Conservation (phyloP, 2,329 filamentous ascomycete species). For the Nigrograna mackinnonii region DNA sequence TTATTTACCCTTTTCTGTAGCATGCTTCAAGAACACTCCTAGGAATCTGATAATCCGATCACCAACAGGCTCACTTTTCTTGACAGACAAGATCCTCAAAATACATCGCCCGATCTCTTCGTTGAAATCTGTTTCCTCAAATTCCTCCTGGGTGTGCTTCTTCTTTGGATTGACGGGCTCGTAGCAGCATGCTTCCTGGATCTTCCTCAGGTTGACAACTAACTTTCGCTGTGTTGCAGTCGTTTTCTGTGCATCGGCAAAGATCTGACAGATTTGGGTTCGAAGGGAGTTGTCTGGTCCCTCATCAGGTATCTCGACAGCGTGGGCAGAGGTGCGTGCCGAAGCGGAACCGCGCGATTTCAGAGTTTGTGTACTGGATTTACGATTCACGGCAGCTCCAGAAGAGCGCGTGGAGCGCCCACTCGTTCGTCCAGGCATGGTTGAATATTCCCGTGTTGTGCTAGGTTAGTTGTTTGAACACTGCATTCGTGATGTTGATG, state of each 20-base stretch:
- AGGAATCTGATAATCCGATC: constrained; percentile 86
- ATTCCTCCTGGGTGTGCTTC: constrained; percentile 61
- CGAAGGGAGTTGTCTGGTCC: constrained; percentile 72
- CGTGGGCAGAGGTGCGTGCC: constrained; percentile 43
- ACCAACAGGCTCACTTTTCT: constrained; percentile 87
- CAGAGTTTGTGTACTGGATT: constrained; percentile 43
- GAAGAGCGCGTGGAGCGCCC: constrained; percentile 44
- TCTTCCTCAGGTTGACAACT: constrained; percentile 82
- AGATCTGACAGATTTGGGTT: constrained; percentile 66
- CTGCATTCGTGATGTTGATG: constrained; percentile 1
- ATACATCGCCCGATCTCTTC: constrained; percentile 82
- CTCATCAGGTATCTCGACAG: constrained; percentile 67
- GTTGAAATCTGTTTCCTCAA: constrained; percentile 87
- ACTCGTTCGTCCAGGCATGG: constrained; percentile 53
- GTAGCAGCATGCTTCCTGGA: constrained; percentile 80
- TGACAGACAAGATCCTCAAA: constrained; percentile 79
- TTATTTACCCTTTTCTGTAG: constrained; percentile 59
- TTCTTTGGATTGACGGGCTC: constrained; percentile 57
- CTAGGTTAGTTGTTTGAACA: constrained; percentile 3
- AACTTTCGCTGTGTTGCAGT: constrained; percentile 90
- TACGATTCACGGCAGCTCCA: constrained; percentile 42
- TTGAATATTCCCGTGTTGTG: constrained; percentile 7
- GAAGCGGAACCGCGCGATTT: constrained; percentile 46
- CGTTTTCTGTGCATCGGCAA: constrained; percentile 74
- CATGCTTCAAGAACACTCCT: constrained; percentile 80